Percentiles rank a stretch among this genome's conserved stretches.
phyloP scores from a whole-genome alignment of 148 eudicot species.

The Fagopyrum tataricum region DNA sequence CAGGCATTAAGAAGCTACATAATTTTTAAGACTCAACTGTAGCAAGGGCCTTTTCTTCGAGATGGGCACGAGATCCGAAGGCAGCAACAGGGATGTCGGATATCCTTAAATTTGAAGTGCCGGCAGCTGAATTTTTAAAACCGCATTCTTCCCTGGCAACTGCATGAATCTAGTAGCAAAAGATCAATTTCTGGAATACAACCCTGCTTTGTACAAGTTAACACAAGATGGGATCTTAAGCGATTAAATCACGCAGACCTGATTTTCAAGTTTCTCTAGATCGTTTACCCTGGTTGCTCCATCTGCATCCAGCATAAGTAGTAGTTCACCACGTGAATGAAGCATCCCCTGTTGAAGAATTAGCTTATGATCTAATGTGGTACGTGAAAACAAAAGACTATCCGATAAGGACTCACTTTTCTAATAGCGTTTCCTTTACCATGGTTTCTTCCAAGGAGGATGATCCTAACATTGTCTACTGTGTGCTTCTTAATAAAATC shows the following conservation, averaged over 20 bases:
- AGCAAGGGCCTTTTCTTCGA: conserved; percentile 77
- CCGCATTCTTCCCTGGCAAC: conserved; percentile 44
- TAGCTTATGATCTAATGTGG: conserved; percentile 4
- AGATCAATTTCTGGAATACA: conserved; percentile 19
- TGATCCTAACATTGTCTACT: conserved; percentile 73
- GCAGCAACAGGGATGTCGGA: conserved; percentile 56
- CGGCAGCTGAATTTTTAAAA: conserved; percentile 22
- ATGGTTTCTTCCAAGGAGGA: conserved; percentile 82
- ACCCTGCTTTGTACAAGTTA: neutral
- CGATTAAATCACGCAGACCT: conserved; percentile 39
- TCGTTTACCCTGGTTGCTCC: conserved; percentile 95
- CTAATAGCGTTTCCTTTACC: conserved; percentile 99
- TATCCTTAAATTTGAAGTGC: conserved; percentile 28
- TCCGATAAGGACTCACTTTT: conserved; percentile 58
- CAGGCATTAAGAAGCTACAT: conserved; percentile 1
- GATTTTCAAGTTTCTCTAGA: conserved; percentile 86
- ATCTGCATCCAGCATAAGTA: conserved; percentile 98
- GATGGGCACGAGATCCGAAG: conserved; percentile 87
- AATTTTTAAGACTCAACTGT: conserved; percentile 32
- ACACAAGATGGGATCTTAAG: neutral
- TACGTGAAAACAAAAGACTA: neutral
- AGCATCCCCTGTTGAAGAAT: conserved; percentile 91
- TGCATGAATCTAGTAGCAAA: conserved; percentile 59
- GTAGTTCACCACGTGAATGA: conserved; percentile 94
- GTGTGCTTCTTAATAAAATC: conserved; percentile 69